Base-by-base conservation (phyloP, 805 yeast genomes). In the Candida suzukii region DNA sequence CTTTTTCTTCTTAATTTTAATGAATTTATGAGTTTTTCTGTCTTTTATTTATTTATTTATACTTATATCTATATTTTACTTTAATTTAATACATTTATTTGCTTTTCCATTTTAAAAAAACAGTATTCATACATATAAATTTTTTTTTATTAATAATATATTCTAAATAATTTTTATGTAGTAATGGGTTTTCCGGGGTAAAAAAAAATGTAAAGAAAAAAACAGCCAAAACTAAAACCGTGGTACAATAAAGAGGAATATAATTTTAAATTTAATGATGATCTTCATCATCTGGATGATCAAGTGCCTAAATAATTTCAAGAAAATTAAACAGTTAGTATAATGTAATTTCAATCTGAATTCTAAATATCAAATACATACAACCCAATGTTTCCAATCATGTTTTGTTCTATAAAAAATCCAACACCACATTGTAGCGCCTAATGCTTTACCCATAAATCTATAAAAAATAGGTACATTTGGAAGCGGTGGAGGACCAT, bases 381-480 rank as follows among this genome's bases (percentile, higher is more conserved):
- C 83, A 47, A 71, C 65, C 75, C 80, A 76, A 29, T 75, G 78
- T 54, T 74, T 70, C 50, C 79, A 80, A 53, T 80, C 91, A 58
- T 83, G 80, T 64, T 82, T 80, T 35, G 84, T 70, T 60, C 95
- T 73, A 71, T 83, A 86, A 56, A 87, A 71, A 47, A 87, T 74
- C 85, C 91, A 87, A 64, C 85, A 87, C 85, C 93, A 84, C 86
- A 84, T 81, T 41, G 88, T 73, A 31, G 91, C 95, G 11, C 95
- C 95, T 34, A 87, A 70, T 18, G 72, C 60, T 52, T 82, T 81
- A 36, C 86, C 74, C 18, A 80, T 71, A 62, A 78, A 68, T 43
- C 74, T 71, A 54, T 80, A 73, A 33, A 73, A 63, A 2, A 74
- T 65, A 32, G 78, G 76, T 17, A 78, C 78, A 51, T 82, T 80